Evolutionary conservation across 2,329 filamentous ascomycete genomes (phyloP).

Genomic region (Aureobasidium sp.): DNA sequence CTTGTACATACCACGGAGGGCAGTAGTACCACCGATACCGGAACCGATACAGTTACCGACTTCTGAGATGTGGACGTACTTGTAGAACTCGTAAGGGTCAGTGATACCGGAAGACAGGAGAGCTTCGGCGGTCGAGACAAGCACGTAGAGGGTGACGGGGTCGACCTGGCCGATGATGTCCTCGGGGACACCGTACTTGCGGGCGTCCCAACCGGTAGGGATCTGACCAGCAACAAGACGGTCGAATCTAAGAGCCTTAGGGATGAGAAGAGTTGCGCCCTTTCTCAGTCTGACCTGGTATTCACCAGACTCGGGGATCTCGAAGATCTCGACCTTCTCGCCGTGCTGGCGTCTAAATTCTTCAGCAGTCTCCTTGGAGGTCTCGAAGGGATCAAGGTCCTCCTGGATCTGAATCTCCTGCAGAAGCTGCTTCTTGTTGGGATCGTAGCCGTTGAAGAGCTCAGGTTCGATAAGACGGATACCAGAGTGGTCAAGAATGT

Average conservation of each 20-base stretch:
- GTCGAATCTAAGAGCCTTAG: conserved; percentile 95
- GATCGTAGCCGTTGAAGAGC: conserved; percentile 93
- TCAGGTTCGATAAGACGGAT: conserved; percentile 97
- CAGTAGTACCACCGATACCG: conserved; percentile 90
- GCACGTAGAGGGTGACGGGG: conserved; percentile 88
- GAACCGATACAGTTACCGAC: conserved; percentile 98
- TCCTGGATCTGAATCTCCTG: conserved; percentile 97
- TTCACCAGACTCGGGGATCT: conserved; percentile 87
- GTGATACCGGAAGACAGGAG: conserved; percentile 91
- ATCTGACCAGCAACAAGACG: conserved; percentile 95
- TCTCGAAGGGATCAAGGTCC: conserved; percentile 93
- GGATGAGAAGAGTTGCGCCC: conserved; percentile 89
- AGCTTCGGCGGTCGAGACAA: conserved; percentile 88
- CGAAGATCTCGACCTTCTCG: conserved; percentile 95
- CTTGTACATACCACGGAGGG: conserved; percentile 95
- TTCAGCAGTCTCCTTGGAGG: conserved; percentile 92
- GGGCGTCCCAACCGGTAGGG: conserved; percentile 94
- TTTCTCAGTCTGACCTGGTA: conserved; percentile 93
- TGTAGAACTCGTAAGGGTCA: conserved; percentile 99
- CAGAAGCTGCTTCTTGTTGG: conserved; percentile 95
- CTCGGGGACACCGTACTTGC: conserved; percentile 91
- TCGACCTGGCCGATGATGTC: conserved; percentile 98
- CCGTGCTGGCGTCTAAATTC: conserved; percentile 97
- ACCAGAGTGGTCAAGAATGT: conserved; percentile 91
- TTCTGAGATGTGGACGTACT: conserved; percentile 96